A percentile compares a stretch with the other conserved stretches of the same genome.
Conservation (phyloP, 1,284 basidiomycete species). For the Sanghuangporus sanghuang region DNA sequence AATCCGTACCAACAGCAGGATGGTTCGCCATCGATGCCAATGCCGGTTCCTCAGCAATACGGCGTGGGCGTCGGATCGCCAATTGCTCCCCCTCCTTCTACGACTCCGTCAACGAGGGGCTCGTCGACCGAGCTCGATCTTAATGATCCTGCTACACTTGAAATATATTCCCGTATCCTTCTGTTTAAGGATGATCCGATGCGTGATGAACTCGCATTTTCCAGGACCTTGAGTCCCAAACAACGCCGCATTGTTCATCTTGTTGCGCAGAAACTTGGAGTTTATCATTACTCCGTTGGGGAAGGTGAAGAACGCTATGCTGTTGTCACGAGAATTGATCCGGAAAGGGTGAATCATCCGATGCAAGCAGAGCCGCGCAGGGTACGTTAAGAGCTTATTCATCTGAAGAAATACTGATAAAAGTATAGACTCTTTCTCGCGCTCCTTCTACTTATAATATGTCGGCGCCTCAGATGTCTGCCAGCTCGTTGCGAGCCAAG, state of each 20-base stretch:
- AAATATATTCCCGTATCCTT: slow-evolving; percentile 95
- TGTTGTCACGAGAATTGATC: slow-evolving; percentile 85
- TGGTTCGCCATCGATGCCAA: slow-evolving; percentile 55
- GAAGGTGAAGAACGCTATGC: slow-evolving; percentile 92
- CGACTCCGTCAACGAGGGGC: slow-evolving; percentile 53
- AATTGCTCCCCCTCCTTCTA: slow-evolving; percentile 41
- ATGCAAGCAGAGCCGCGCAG: slow-evolving; percentile 17
- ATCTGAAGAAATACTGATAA: slow-evolving; percentile 27
- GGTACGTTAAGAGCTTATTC: slow-evolving; percentile 16
- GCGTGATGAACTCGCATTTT: slow-evolving; percentile 96
- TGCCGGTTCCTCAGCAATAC: slow-evolving; percentile 55
- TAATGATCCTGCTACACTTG: slow-evolving; percentile 92
- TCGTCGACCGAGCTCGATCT: slow-evolving; percentile 78
- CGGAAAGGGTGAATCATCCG: slow-evolving; percentile 54
- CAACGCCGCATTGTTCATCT: slow-evolving; percentile 93
- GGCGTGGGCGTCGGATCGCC: slow-evolving; percentile 39
- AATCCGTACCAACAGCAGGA: slow-evolving; percentile 52
- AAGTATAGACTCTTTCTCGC: slow-evolving; percentile 63
- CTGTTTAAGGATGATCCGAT: slow-evolving; percentile 98
- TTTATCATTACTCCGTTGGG: slow-evolving; percentile 92
- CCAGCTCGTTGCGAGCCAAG: slow-evolving; percentile 73
- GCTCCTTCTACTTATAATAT: slow-evolving; percentile 65
- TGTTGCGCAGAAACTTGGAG: slow-evolving; percentile 91
- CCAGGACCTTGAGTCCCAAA: slow-evolving; percentile 76
- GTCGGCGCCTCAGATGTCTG: slow-evolving; percentile 41